Evolutionary conservation across 2,329 filamentous ascomycete genomes (phyloP).

Genomic region (Didymella sp.): DNA sequence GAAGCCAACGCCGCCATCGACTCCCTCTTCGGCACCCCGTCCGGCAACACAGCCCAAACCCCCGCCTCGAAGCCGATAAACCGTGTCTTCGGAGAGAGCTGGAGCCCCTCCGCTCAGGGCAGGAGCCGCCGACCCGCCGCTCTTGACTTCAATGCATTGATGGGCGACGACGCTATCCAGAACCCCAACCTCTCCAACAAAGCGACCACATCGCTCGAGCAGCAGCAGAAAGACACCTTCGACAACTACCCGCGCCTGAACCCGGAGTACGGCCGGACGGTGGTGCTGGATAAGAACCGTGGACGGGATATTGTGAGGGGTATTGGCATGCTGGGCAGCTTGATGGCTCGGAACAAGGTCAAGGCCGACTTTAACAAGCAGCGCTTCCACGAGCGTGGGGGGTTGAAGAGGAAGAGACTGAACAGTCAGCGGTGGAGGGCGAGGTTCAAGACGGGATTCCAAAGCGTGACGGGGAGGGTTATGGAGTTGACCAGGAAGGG

Average conservation of each 20-base stretch:
- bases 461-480: slow-evolving; percentile 68
- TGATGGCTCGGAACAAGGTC: slow-evolving; percentile 64
- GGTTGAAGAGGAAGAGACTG: slow-evolving; percentile 79
- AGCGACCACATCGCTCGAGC: slow-evolving; percentile 21
- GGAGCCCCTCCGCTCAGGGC: slow-evolving; percentile 15
- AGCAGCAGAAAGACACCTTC: slow-evolving; percentile 31
- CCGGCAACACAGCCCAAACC: slow-evolving; percentile 4
- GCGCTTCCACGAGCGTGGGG: slow-evolving; percentile 75
- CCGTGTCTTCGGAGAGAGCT: slow-evolving; percentile 31
- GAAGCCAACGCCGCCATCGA: slow-evolving; percentile 33
- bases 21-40: slow-evolving; percentile 24
- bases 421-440: slow-evolving; percentile 71
- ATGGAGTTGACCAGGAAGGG: slow-evolving; percentile 76
- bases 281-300: slow-evolving; percentile 43
- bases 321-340: slow-evolving; percentile 52
- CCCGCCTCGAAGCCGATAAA: background rate
- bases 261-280: slow-evolving; percentile 50
- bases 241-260: slow-evolving; percentile 46
- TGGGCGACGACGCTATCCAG: slow-evolving; percentile 21
- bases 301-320: slow-evolving; percentile 58
- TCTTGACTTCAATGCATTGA: slow-evolving; percentile 34
- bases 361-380: slow-evolving; percentile 64
- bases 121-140: slow-evolving; percentile 5
- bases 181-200: slow-evolving; percentile 29
- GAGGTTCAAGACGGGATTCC: slow-evolving; percentile 74